Percentiles rank a stretch among this genome's conserved stretches.
Evolutionary conservation across 257 asterid species (phyloP).

Genomic region (Plantago ovata): DNA sequence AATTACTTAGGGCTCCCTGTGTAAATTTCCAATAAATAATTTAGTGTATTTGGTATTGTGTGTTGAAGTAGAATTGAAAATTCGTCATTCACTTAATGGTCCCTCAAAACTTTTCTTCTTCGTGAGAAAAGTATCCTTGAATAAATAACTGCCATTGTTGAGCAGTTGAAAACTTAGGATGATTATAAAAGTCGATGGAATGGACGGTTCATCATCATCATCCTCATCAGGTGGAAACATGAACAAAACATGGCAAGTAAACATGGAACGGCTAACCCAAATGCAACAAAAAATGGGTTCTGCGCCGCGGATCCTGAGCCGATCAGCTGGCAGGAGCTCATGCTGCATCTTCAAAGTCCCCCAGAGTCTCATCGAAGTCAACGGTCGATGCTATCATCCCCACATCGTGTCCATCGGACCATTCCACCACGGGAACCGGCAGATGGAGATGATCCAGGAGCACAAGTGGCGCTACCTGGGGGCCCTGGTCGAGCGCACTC

Average conservation of each 20-base stretch:
- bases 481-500: conserved; percentile 39
- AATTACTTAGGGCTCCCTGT: too few species aligned
- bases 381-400: conserved; percentile 64
- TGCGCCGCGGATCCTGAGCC: conserved; percentile 61
- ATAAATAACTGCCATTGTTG: too few species aligned
- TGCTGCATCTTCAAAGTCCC: conserved; percentile 87
- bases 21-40: too few species aligned
- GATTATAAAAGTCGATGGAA: too few species aligned
- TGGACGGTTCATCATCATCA: too few species aligned
- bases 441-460: conserved; percentile 68
- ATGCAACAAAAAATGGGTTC: conserved; percentile 57
- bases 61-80: too few species aligned
- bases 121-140: too few species aligned
- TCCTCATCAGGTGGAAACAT: too few species aligned
- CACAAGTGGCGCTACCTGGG: conserved; percentile 88
- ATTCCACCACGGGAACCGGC: conserved; percentile 66
- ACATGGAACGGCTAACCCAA: conserved; percentile 39
- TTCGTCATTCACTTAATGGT: too few species aligned
- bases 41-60: too few species aligned
- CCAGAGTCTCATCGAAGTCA: conserved; percentile 53
- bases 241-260: conserved; percentile 41
- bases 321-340: conserved; percentile 64
- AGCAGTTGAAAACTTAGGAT: too few species aligned
- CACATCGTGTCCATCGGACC: conserved; percentile 80
- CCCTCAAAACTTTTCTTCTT: too few species aligned